Base-by-base conservation (phyloP, 2,329 filamentous ascomycete species). In the Aspergillus uvarum region DNA sequence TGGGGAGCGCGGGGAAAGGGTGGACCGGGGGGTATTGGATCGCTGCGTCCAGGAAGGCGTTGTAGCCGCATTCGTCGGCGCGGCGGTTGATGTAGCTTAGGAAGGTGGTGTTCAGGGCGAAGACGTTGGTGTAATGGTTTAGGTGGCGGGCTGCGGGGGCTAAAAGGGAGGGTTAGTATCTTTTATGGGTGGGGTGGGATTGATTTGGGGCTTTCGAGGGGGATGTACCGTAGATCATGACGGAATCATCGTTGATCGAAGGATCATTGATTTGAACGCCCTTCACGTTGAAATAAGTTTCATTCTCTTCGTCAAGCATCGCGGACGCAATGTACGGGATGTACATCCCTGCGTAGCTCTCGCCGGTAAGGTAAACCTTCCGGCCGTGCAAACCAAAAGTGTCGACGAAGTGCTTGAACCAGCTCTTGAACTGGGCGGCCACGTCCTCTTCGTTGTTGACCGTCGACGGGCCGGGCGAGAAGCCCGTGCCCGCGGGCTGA, bases 221-320 rank as follows among this genome's bases (percentile, higher is more conserved):
- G 16, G 35, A 21, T 21, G 65, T 57, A 77, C 80, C 78, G 55
- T 85, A 79, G 24, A 80, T 75, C 59, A 83, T 78, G 1, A 86
- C 72, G 2, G 75, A 73, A 51, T 83, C 78, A 11, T 82, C 79
- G 11, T 84, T 85, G 19, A 89, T 81, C 4, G 82, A 80, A 0
- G 90, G 89, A 66, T 93, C 89, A 68, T 92, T 91, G 61, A 94
- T 86, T 74, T 91, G 78, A 62, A 90, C 85, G 1, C 85, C 87
- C 31, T 84, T 80, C 5, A 92, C 73, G 70, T 92, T 83, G 74
- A 85, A 92, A 75, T 91, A 87, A 8, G 77, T 79, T 4, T 79
- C 84, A 74, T 92, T 83, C 6, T 90, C 84, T 53, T 81, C 81
- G 58, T 90, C 85, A 63, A 93, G 79, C 82, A 95, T 90, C 29